Conservation (phyloP, 2,329 filamentous ascomycete genomes). For the Trichoderma sp. region DNA sequence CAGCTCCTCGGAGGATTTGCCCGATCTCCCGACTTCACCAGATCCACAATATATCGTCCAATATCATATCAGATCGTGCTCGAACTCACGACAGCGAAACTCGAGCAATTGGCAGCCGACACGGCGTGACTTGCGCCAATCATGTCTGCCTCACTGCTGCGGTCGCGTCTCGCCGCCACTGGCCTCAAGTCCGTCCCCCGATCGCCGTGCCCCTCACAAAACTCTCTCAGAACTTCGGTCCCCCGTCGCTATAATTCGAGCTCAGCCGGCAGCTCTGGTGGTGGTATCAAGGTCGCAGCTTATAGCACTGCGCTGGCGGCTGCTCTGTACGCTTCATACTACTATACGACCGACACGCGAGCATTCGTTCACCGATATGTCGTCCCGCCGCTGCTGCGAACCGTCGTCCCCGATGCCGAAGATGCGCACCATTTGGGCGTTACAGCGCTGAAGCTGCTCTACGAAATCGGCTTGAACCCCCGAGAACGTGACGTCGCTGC, state of each 20-base stretch:
- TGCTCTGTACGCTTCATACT: slow-evolving; percentile 51
- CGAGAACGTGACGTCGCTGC: slow-evolving; percentile 64
- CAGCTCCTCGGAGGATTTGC: background rate
- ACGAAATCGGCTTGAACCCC: slow-evolving; percentile 73
- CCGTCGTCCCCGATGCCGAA: slow-evolving; percentile 72
- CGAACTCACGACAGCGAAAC: background rate
- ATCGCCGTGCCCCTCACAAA: background rate
- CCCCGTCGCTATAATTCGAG: slow-evolving; percentile 14
- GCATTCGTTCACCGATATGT: slow-evolving; percentile 68
- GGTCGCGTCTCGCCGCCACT: slow-evolving; percentile 15
- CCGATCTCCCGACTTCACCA: slow-evolving; percentile 13
- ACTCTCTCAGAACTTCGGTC: background rate
- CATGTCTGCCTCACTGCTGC: slow-evolving; percentile 20
- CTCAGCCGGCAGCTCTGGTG: background rate
- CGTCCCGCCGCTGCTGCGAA: slow-evolving; percentile 63
- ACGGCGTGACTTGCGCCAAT: slow-evolving; percentile 21
- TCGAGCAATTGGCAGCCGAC: slow-evolving; percentile 23
- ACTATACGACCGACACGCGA: slow-evolving; percentile 73
- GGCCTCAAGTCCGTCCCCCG: background rate
- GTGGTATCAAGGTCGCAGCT: slow-evolving; percentile 35
- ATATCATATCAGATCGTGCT: background rate
- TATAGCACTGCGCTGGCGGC: slow-evolving; percentile 43
- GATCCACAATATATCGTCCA: background rate
- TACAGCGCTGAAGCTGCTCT: slow-evolving; percentile 66
- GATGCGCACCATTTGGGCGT: slow-evolving; percentile 87